phyloP scores from a whole-genome alignment of 352 stramenopile genomes.

The Globisporangium uncinulatum region DNA sequence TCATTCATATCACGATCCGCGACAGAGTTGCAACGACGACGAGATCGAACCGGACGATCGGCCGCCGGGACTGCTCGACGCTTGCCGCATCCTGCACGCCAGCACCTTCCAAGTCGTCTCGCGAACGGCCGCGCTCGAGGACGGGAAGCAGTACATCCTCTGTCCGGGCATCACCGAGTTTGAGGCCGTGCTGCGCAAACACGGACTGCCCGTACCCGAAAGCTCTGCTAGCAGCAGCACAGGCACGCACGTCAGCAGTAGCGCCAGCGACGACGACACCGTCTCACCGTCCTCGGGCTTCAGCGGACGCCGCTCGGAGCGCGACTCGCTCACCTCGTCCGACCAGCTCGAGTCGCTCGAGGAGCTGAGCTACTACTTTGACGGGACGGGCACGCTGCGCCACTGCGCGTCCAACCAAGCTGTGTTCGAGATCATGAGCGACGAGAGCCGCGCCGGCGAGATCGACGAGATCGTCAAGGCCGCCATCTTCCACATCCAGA shows the following conservation, averaged over 20 bases:
- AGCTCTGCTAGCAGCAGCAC: conserved; percentile 12
- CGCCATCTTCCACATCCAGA: conserved; percentile 82
- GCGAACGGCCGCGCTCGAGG: conserved; percentile 34
- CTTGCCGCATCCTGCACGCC: conserved; percentile 52
- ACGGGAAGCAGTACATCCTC: conserved; percentile 75
- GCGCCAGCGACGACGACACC: conserved; percentile 18
- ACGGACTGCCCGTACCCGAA: conserved; percentile 25
- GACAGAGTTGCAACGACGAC: conserved; percentile 69
- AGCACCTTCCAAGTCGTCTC: conserved; percentile 36
- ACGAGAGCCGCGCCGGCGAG: conserved; percentile 54
- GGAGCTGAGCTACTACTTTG: conserved; percentile 77
- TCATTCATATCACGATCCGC: background rate
- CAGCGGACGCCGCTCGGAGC: conserved; percentile 15
- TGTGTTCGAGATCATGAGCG: conserved; percentile 72
- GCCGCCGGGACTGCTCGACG: conserved; percentile 42
- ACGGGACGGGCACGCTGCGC: conserved; percentile 54
- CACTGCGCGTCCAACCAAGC: conserved; percentile 70
- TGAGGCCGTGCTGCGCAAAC: conserved; percentile 34
- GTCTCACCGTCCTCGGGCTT: conserved; percentile 1
- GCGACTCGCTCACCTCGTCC: conserved; percentile 41
- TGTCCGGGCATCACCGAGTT: conserved; percentile 36
- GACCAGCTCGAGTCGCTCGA: conserved; percentile 71
- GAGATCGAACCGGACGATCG: conserved; percentile 62
- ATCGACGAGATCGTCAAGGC: conserved; percentile 79
- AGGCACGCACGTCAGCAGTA: background rate